A percentile compares a stretch with the other conserved stretches of the same genome.
Evolutionary conservation across 139 green algal genomes (phyloP).

Genomic region (Chlamydomonas sphaeroides): DNA sequence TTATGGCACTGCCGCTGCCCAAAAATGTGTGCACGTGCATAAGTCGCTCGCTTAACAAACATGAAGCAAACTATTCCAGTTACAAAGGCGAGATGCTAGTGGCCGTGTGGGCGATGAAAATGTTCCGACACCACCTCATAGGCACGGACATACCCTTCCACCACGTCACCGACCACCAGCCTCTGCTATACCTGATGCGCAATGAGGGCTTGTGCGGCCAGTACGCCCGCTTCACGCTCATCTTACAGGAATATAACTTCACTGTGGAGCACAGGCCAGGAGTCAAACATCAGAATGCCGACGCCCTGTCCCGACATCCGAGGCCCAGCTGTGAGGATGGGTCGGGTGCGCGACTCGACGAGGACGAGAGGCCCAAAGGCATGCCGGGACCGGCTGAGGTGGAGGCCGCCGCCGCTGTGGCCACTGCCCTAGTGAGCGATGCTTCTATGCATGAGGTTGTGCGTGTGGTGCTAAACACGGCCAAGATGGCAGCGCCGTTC

Average conservation of each 20-base stretch:
- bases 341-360: not conserved
- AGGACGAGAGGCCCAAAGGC: not conserved
- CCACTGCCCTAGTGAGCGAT: no score
- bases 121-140: constrained; percentile 43
- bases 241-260: constrained; percentile 39
- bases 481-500: not conserved
- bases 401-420: no score
- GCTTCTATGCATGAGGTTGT: no score
- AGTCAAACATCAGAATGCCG: constrained; percentile 37
- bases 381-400: no score
- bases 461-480: not conserved
- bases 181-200: constrained; percentile 45
- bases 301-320: not conserved
- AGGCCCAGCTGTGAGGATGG: not conserved
- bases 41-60: constrained; percentile 38
- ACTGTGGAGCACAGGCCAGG: constrained; percentile 32
- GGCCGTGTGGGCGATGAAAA: constrained; percentile 33
- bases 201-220: constrained; percentile 20
- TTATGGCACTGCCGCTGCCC: no score
- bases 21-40: constrained; percentile 50
- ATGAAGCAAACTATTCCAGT: constrained; percentile 32
- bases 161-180: constrained; percentile 44
- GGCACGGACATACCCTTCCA: constrained; percentile 22
- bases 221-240: constrained; percentile 43
- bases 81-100: constrained; percentile 17